Evolutionary conservation across 2,329 filamentous ascomycete genomes (phyloP), one percentile per base, ranked within the genome.

Genomic region (Paecilomyces sp.): DNA sequence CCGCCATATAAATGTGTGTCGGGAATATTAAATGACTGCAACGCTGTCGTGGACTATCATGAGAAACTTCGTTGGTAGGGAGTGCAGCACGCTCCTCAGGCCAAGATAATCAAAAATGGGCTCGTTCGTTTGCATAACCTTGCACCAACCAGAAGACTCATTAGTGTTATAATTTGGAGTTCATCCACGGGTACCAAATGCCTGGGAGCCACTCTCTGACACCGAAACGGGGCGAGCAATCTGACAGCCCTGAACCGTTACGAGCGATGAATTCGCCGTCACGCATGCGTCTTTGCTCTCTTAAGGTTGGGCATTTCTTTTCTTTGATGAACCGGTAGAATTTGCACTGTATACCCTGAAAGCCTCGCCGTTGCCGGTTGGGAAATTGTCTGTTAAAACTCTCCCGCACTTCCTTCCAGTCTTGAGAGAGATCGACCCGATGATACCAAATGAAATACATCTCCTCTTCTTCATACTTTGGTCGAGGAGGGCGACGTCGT

Each of bases 401-500:
- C 57, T 77, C 71, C 28, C 74, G 71, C 24, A 80, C 75, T 61
- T 77, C 72, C 61, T 75, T 76, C 78, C 78, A 80, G 61, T 78
- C 74, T 66, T 78, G 72, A 54, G 71, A 70, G 28, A 79, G 70
- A 63, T 80, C 78, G 28, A 77, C 76, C 7, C 77, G 76, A 65
- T 79, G 75, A 63, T 80, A 80, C 78, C 78, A 80, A 61, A 80
- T 79, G 61, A 80, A 80, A 65, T 76, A 77, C 70, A 75, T 75
- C 61, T 80, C 76, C 67, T 80, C 78, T 57, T 76, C 72, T 53
- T 74, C 73, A 66, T 80, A 80, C 66, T 77, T 78, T 28, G 76
- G 77, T 4, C 77, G 72, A n/a, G 76, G 75, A 5, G 74, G 68
- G 3, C 77, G 74, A 8, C 75, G 74, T 15, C 72, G 71, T 57